Conservation (phyloP, 2,329 filamentous ascomycete genomes). For the Fusarium liriodendri region DNA sequence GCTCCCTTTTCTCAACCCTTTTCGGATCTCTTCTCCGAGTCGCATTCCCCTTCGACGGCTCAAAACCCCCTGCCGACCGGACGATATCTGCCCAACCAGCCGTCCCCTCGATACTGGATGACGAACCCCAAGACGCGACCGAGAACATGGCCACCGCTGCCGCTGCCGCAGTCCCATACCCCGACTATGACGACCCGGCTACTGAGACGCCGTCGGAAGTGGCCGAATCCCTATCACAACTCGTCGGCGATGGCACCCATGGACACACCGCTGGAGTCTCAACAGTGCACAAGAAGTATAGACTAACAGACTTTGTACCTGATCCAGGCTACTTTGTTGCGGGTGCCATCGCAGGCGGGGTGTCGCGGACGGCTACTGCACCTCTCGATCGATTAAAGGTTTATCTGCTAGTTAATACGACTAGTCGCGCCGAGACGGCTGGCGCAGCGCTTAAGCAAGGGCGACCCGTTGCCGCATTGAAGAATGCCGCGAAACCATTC, state of each 20-base stretch:
- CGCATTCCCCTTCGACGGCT: conserved; percentile 60
- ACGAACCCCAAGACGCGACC: conserved; percentile 11
- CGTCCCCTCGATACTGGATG: conserved; percentile 24
- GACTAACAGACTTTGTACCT: conserved; percentile 77
- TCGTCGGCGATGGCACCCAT: conserved; percentile 52
- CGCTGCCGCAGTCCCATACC: conserved; percentile 24
- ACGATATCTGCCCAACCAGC: conserved; percentile 25
- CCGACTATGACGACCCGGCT: conserved; percentile 39
- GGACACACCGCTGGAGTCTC: conserved; percentile 48
- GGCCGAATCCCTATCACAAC: conserved; percentile 36
- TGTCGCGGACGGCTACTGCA: conserved; percentile 94
- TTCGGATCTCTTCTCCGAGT: conserved; percentile 82
- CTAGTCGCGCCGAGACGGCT: conserved; percentile 60
- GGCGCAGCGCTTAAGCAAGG: conserved; percentile 77
- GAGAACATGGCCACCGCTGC: conserved; percentile 35
- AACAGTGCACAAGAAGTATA: conserved; percentile 56
- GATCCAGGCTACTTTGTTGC: conserved; percentile 98
- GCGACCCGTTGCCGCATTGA: conserved; percentile 71
- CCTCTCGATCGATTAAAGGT: conserved; percentile 97
- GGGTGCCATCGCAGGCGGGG: conserved; percentile 92
- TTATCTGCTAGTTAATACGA: conserved; percentile 93
- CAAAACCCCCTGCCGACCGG: conserved; percentile 44
- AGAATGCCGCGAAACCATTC: conserved; percentile 76
- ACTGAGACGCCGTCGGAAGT: conserved; percentile 38
- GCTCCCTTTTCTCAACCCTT: conserved; percentile 73